These are phyloP conservation scores for Mycocentrospora acerina DNA, from an alignment of 2,329 filamentous ascomycete species.

Conservation along the genomic window DNA sequence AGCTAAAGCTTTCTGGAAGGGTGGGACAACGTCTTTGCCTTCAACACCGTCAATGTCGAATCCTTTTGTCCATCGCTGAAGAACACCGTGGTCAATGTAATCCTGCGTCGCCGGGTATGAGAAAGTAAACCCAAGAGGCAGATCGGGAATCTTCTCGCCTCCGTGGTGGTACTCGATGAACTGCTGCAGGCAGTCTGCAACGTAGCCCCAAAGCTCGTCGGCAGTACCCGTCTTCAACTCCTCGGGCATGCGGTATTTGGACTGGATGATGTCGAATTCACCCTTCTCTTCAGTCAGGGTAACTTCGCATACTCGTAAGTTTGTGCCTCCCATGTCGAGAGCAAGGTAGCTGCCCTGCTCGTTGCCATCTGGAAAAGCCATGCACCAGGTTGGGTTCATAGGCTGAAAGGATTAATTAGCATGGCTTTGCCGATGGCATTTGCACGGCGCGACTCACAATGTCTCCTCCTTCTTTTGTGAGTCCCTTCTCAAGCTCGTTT, in stretches of 20 bases:
- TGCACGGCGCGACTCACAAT: constrained; percentile 65
- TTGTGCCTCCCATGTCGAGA: constrained; percentile 95
- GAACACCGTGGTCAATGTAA: constrained; percentile 87
- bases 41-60: constrained; percentile 94
- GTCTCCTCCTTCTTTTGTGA: constrained; percentile 84
- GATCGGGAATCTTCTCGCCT: constrained; percentile 60
- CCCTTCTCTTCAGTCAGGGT: constrained; percentile 84
- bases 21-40: constrained; percentile 85
- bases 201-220: constrained; percentile 92
- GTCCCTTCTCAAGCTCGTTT: constrained; percentile 80
- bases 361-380: constrained; percentile 82
- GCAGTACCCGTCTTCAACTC: constrained; percentile 84
- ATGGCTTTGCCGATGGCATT: constrained; percentile 76
- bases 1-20: constrained; percentile 77
- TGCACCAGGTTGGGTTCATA: constrained; percentile 98
- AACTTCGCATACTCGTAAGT: constrained; percentile 92
- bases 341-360: constrained; percentile 88
- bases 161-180: constrained; percentile 88
- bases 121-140: constrained; percentile 93
- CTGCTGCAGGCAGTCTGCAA: constrained; percentile 88
- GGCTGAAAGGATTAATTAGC: constrained; percentile 68
- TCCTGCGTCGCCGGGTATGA: constrained; percentile 93
- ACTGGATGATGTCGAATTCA: constrained; percentile 94
- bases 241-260: constrained; percentile 93
- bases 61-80: constrained; percentile 97